Conservation (phyloP, 331 rosid species). For the Phaseolus coccineus region DNA sequence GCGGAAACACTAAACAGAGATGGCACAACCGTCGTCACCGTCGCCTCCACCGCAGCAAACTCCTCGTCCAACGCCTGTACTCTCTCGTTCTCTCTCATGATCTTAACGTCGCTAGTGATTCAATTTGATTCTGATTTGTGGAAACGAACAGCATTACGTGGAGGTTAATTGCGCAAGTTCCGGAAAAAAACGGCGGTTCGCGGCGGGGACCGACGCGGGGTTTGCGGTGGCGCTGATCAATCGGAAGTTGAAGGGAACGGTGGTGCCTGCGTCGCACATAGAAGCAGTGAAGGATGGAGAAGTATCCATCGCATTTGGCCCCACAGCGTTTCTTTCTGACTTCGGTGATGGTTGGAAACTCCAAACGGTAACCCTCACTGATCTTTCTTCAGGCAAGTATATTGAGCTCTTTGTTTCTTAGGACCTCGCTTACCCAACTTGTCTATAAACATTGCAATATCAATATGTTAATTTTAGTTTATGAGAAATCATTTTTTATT, state of each 20-base stretch:
- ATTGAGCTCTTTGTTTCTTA: too few species aligned
- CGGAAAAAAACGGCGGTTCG: slow-evolving; percentile 68
- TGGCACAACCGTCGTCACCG: slow-evolving; percentile 41
- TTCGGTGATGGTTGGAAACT: slow-evolving; percentile 69
- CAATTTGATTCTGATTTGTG: slow-evolving; percentile 12
- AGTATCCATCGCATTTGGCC: slow-evolving; percentile 77
- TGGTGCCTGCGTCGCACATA: slow-evolving; percentile 54
- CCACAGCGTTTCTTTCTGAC: slow-evolving; percentile 59
- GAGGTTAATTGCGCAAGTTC: slow-evolving; percentile 72
- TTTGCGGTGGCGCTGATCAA: slow-evolving; percentile 66
- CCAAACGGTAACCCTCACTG: slow-evolving; percentile 57
- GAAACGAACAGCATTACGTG: slow-evolving; percentile 48
- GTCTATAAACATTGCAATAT: too few species aligned
- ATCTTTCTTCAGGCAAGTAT: slow-evolving; percentile 39
- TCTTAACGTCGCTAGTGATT: not conserved
- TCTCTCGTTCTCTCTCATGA: not conserved
- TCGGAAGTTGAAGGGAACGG: slow-evolving; percentile 47
- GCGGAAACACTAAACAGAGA: not conserved
- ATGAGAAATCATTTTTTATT: too few species aligned
- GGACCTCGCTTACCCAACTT: too few species aligned
- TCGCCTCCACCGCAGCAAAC: slow-evolving; percentile 21
- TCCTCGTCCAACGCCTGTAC: slow-evolving; percentile 32
- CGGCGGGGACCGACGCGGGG: slow-evolving; percentile 70
- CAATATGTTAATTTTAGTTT: too few species aligned
- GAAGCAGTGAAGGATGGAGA: slow-evolving; percentile 71